Conservation (phyloP, 129 eudicot species). For the Chrysanthemum seticuspe region DNA sequence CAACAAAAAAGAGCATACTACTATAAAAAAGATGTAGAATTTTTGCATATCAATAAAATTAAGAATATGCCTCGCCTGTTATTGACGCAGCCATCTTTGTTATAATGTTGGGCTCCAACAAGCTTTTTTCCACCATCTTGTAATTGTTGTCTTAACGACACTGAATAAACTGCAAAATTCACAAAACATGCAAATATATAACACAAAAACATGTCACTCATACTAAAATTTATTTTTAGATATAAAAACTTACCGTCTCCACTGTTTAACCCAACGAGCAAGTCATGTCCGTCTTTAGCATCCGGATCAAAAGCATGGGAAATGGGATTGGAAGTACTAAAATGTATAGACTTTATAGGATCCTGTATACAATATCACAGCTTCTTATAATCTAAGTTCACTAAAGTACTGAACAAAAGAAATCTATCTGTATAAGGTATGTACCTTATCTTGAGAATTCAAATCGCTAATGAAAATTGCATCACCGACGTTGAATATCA, state of each 20-base stretch:
- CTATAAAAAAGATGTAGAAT: neutral
- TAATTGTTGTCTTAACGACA: constrained; percentile 83
- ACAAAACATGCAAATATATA: constrained; percentile 27
- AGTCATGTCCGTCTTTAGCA: constrained; percentile 97
- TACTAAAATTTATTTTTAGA: neutral
- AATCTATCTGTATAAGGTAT: constrained; percentile 34
- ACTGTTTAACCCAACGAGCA: constrained; percentile 82
- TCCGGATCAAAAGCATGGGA: constrained; percentile 93
- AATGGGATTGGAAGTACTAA: constrained; percentile 85
- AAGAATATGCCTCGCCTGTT: constrained; percentile 61
- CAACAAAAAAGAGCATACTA: constrained; percentile 5
- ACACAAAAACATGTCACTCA: neutral
- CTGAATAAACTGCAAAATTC: constrained; percentile 75
- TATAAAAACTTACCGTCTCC: constrained; percentile 76
- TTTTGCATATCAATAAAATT: constrained; percentile 20
- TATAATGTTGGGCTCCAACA: constrained; percentile 93
- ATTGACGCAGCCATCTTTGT: constrained; percentile 91
- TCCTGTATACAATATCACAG: constrained; percentile 53
- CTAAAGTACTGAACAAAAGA: neutral
- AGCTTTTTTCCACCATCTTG: constrained; percentile 96
- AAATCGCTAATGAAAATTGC: constrained; percentile 81
- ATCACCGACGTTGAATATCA: constrained; percentile 91
- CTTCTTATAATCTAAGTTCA: constrained; percentile 31
- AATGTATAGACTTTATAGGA: constrained; percentile 88
- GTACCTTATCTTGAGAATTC: constrained; percentile 95